Conservation (phyloP, 2,329 filamentous ascomycete species). For the Apiospora kogelbergensis region DNA sequence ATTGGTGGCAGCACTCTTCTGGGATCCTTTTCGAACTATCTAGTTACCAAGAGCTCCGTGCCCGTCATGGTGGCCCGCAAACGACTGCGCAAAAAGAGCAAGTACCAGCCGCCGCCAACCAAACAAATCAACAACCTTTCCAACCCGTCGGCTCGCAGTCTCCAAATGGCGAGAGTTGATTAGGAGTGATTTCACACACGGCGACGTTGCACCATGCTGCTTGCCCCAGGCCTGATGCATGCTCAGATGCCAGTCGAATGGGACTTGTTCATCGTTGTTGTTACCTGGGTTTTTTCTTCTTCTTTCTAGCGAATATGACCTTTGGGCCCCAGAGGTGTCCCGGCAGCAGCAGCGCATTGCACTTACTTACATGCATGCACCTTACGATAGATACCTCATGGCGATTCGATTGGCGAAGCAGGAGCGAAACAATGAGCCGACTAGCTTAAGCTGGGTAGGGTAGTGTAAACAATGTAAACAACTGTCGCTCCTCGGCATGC, state of each 20-base stretch:
- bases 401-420: background rate
- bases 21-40: slow-evolving; percentile 95
- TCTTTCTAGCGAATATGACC: background rate
- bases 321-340: background rate
- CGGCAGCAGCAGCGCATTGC: background rate
- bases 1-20: slow-evolving; percentile 72
- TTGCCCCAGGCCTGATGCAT: background rate
- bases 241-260: background rate
- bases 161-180: slow-evolving; percentile 76
- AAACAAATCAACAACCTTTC: slow-evolving; percentile 80
- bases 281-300: background rate
- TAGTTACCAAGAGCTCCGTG: slow-evolving; percentile 94
- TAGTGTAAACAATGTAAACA: background rate
- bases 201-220: background rate
- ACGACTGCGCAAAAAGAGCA: slow-evolving; percentile 81
- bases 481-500: background rate
- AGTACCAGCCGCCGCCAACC: slow-evolving; percentile 70
- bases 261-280: no score
- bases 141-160: slow-evolving; percentile 63
- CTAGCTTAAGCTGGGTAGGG: background rate
- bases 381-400: slow-evolving; percentile 7
- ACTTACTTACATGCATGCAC: background rate
- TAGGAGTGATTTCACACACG: slow-evolving; percentile 34
- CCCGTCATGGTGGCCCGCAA: slow-evolving; percentile 98
- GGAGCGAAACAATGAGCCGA: background rate